phyloP scores from a whole-genome alignment of 805 yeast genomes.

The Metschnikowia reukaufii region DNA sequence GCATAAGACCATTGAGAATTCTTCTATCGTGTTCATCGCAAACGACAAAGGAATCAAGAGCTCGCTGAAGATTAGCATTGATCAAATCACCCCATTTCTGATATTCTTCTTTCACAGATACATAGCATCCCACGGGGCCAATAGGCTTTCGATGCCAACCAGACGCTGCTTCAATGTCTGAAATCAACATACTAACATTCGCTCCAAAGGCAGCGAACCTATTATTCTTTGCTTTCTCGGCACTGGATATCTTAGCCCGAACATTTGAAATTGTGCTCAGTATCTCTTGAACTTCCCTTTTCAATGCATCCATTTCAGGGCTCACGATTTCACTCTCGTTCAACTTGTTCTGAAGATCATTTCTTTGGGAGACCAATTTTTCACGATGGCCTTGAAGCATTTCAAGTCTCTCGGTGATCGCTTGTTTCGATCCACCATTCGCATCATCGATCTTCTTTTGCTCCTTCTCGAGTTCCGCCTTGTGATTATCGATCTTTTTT shows the following conservation, averaged over 20 bases:
- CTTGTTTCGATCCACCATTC: conserved; percentile 46
- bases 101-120: conserved; percentile 56
- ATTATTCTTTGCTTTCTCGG: conserved; percentile 22
- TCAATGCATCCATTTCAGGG: conserved; percentile 14
- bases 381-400: conserved; percentile 13
- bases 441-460: conserved; percentile 38
- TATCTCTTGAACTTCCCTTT: conserved; percentile 14
- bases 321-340: conserved; percentile 3
- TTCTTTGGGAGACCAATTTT: conserved; percentile 8
- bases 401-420: conserved; percentile 22
- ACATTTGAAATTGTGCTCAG: conserved; percentile 3
- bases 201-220: conserved; percentile 53
- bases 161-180: conserved; percentile 30
- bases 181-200: conserved; percentile 41
- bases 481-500: conserved; percentile 14
- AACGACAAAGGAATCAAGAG: conserved; percentile 67
- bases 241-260: conserved; percentile 8
- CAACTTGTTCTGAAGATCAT: conserved; percentile 12
- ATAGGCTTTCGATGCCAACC: conserved; percentile 51
- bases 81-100: conserved; percentile 59
- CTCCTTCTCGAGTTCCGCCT: conserved; percentile 31
- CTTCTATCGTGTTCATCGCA: conserved; percentile 58
- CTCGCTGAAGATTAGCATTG: conserved; percentile 51
- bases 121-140: conserved; percentile 76
- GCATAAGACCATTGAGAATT: conserved; percentile 33